Evolutionary conservation across 1,139 yeast species (phyloP).

Genomic region (Geotrichum histeridarum): DNA sequence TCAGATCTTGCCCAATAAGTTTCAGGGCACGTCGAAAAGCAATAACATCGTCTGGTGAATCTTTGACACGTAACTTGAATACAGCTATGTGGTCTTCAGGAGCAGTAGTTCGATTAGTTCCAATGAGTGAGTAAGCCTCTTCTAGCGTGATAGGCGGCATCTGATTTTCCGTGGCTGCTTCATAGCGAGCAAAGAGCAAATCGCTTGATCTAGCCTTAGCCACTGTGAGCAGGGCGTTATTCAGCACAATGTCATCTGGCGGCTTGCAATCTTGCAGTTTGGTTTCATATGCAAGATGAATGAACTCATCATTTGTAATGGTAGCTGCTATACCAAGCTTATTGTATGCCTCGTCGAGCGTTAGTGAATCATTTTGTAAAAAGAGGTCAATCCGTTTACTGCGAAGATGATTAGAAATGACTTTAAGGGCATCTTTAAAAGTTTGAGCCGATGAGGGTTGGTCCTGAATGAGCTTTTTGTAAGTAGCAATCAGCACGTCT

Average conservation of each 20-base stretch:
- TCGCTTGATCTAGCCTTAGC: constrained; percentile 52
- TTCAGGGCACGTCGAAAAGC: constrained; percentile 36
- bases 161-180: constrained; percentile 24
- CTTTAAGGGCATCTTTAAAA: constrained; percentile 25
- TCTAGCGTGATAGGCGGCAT: constrained; percentile 42
- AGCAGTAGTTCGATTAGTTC: constrained; percentile 24
- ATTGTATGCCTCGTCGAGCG: constrained; percentile 51
- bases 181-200: constrained; percentile 34
- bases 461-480: constrained; percentile 21
- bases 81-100: constrained; percentile 24
- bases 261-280: constrained; percentile 13
- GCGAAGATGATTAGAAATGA: constrained; percentile 29
- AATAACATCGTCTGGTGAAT: constrained; percentile 32
- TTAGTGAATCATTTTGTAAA: constrained; percentile 53
- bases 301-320: constrained; percentile 16
- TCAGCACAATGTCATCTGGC: constrained; percentile 11
- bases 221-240: constrained; percentile 53
- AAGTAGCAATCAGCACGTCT: constrained; percentile 30
- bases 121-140: constrained; percentile 53
- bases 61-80: constrained; percentile 33
- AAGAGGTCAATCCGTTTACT: constrained; percentile 45
- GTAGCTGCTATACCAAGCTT: constrained; percentile 12
- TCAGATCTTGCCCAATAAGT: constrained; percentile 32
- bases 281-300: constrained; percentile 19
- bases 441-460: constrained; percentile 20